phyloP scores from a whole-genome alignment of 2,329 filamentous ascomycete genomes.

The Catunica adiposa region DNA sequence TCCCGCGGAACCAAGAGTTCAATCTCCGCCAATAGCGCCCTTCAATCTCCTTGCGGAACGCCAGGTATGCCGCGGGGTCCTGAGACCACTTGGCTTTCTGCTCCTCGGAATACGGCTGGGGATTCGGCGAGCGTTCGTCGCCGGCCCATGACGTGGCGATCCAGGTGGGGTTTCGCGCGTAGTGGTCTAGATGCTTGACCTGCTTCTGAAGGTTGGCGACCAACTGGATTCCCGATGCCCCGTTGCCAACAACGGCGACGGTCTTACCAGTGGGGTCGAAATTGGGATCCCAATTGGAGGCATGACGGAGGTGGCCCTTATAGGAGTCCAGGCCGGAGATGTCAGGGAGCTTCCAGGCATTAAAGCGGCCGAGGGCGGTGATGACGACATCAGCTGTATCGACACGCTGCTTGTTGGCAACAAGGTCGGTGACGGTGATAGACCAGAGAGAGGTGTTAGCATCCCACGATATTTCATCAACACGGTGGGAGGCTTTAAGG shows the following conservation, averaged over 20 bases:
- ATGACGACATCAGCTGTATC: slow-evolving; percentile 44
- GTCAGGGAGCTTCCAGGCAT: slow-evolving; percentile 45
- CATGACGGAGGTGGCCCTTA: slow-evolving; percentile 40
- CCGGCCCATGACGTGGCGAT: slow-evolving; percentile 46
- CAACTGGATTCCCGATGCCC: slow-evolving; percentile 42
- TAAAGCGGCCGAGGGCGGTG: slow-evolving; percentile 48
- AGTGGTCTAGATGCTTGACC: slow-evolving; percentile 41
- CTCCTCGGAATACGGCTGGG: slow-evolving; percentile 41
- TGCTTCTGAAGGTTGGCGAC: slow-evolving; percentile 34
- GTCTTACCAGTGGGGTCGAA: slow-evolving; percentile 33
- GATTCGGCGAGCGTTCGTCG: slow-evolving; percentile 35
- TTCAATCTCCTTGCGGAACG: slow-evolving; percentile 40
- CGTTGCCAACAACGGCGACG: slow-evolving; percentile 47
- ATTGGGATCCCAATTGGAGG: slow-evolving; percentile 40
- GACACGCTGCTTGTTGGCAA: slow-evolving; percentile 17
- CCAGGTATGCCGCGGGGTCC: slow-evolving; percentile 43
- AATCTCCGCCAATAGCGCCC: slow-evolving; percentile 47
- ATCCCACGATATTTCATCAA: slow-evolving; percentile 41
- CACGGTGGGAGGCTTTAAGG: slow-evolving; percentile 36
- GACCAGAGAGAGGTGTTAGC: slow-evolving; percentile 27
- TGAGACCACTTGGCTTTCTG: slow-evolving; percentile 36
- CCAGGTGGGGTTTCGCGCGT: slow-evolving; percentile 50
- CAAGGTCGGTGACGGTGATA: slow-evolving; percentile 28
- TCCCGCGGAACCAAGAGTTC: slow-evolving; percentile 35
- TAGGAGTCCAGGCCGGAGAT: slow-evolving; percentile 41